Conservation (phyloP, 2,329 filamentous ascomycete genomes). For the Pseudocercospora eumusae region DNA sequence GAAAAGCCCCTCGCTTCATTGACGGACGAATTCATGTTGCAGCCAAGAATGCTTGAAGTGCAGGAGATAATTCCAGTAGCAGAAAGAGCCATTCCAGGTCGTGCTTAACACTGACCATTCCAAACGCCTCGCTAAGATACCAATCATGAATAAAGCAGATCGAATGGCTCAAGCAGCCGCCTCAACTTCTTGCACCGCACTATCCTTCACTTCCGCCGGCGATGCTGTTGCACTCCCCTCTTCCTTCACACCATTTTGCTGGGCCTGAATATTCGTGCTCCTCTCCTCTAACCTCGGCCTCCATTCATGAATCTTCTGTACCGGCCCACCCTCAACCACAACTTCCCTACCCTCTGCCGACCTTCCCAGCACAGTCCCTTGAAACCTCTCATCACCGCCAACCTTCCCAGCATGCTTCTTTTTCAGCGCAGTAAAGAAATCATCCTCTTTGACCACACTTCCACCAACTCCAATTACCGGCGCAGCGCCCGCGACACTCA, state of each 20-base stretch:
- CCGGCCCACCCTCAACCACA: conserved; percentile 74
- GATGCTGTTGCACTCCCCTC: neutral
- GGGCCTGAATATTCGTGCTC: neutral
- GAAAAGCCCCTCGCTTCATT: too few species aligned
- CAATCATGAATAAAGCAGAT: neutral
- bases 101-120: neutral
- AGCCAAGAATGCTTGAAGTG: neutral
- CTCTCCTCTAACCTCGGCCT: conserved; percentile 39
- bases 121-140: conserved; percentile 10
- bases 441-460: conserved; percentile 46
- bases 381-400: conserved; percentile 75
- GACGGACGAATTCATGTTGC: neutral
- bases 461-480: conserved; percentile 46
- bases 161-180: neutral
- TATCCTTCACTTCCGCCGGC: neutral
- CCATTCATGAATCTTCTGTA: conserved; percentile 69
- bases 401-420: conserved; percentile 76
- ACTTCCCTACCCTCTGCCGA: conserved; percentile 69
- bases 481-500: conserved; percentile 50
- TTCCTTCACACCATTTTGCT: neutral
- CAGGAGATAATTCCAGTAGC: neutral
- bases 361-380: conserved; percentile 79
- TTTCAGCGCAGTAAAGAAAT: conserved; percentile 65
- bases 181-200: conserved; percentile 3
- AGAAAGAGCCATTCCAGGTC: neutral